These are phyloP conservation scores for Symbiodinium natans DNA, from an alignment of 73 alveolate genomes.

Conservation along the genomic window DNA sequence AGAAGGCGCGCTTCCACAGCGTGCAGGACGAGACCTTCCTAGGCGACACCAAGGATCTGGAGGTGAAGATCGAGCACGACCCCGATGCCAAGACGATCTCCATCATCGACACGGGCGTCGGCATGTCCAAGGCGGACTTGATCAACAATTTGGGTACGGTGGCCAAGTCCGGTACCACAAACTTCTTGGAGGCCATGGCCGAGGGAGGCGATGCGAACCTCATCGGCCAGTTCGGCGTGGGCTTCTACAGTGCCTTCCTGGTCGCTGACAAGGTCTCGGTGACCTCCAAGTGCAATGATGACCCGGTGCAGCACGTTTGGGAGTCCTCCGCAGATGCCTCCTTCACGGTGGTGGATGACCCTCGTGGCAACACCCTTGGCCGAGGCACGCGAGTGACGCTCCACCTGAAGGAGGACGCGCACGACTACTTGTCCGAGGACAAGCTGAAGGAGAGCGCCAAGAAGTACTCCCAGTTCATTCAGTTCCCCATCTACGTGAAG, in stretches of 20 bases:
- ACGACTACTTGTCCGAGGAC: slow-evolving; percentile 97
- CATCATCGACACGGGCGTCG: slow-evolving; percentile 96
- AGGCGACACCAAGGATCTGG: slow-evolving; percentile 97
- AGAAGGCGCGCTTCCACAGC: slow-evolving; percentile 98
- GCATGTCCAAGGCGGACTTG: slow-evolving; percentile 98
- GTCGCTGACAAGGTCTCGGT: slow-evolving; percentile 98
- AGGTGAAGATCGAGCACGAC: slow-evolving; percentile 98
- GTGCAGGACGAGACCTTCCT: slow-evolving; percentile 97
- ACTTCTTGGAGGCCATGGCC: slow-evolving; percentile 99
- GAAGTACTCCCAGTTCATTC: slow-evolving; percentile 99
- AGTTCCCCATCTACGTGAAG: slow-evolving; percentile 99
- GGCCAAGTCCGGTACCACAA: slow-evolving; percentile 99
- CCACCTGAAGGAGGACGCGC: slow-evolving; percentile 99
- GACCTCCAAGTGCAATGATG: slow-evolving; percentile 97
- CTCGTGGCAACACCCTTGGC: slow-evolving; percentile 99
- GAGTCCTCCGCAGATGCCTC: slow-evolving; percentile 98
- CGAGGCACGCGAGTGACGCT: slow-evolving; percentile 99
- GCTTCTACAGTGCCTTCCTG: slow-evolving; percentile 99
- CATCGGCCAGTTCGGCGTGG: slow-evolving; percentile 99
- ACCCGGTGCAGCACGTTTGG: slow-evolving; percentile 98
- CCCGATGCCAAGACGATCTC: slow-evolving; percentile 98
- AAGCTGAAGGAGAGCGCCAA: slow-evolving; percentile 98
- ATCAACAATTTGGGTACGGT: slow-evolving; percentile 97
- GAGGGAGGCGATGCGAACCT: slow-evolving; percentile 97
- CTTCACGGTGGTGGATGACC: slow-evolving; percentile 98